Conservation (phyloP, 208 protist species). For the Leishmania tropica region DNA sequence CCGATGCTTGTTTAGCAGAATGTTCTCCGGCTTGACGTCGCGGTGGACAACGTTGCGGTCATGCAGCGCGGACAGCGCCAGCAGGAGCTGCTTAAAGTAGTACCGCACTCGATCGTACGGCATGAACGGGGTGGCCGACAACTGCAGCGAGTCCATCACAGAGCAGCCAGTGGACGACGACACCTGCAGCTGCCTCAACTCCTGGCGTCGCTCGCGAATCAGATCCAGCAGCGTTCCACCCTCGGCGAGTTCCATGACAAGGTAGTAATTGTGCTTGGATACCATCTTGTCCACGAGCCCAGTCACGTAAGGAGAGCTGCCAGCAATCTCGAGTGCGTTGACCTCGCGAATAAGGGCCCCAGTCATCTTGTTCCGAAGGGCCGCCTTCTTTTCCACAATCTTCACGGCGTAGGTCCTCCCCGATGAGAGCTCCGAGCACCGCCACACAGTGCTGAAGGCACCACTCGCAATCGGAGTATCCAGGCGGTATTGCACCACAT, state of each 20-base stretch:
- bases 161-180: conserved; percentile 13
- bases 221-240: conserved; percentile 78
- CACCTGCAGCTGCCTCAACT: conserved; percentile 19
- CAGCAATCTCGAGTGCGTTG: conserved; percentile 62
- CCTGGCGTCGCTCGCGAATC: conserved; percentile 38
- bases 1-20: conserved; percentile 66
- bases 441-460: conserved; percentile 86
- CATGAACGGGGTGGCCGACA: conserved; percentile 16
- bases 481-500: conserved; percentile 63
- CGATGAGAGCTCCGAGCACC: conserved; percentile 49
- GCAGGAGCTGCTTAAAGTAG: conserved; percentile 69
- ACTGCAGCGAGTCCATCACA: conserved; percentile 13
- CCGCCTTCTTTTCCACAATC: conserved; percentile 55
- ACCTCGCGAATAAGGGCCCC: conserved; percentile 69
- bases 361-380: conserved; percentile 53
- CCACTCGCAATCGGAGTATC: conserved; percentile 61
- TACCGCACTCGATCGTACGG: conserved; percentile 29
- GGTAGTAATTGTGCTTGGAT: conserved; percentile 79
- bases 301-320: conserved; percentile 55
- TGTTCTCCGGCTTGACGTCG: conserved; percentile 91
- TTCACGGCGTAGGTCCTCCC: conserved; percentile 68
- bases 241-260: conserved; percentile 80
- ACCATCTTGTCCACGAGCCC: conserved; percentile 76
- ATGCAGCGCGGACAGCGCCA: conserved; percentile 66
- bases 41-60: conserved; percentile 77